Evolutionary conservation across 306 rosid genomes (phyloP), one percentile per base, ranked within the genome.

Genomic region (Vigna mungo): DNA sequence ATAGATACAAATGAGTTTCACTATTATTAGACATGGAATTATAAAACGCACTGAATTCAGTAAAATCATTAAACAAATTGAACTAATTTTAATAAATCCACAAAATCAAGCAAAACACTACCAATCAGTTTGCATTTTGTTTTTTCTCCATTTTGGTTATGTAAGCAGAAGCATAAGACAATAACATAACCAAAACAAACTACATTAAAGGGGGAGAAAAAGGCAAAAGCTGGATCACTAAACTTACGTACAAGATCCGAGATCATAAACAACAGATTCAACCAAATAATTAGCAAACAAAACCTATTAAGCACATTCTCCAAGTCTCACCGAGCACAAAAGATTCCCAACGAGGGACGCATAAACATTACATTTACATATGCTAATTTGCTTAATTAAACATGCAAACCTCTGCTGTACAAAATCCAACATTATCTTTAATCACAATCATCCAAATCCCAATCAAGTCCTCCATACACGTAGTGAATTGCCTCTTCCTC

Each of bases 201-300:
- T 48, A 23, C 21, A 11, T 13, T 1, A 21, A 14, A 10, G 32
- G 21, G 20, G 14, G 10, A 13, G 30, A 20, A 20, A 55, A 4
- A 21, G 4, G 14, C 0, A 59, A 13, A 46, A 59, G 20, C 53
- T 36, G 15, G 39, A 53, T 21, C 32, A 17, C 9, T 37, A 37
- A 21, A 51, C 46, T 30, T 63, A 51, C 54, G 41, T 13, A 37
- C 59, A 62, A 62, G 73, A 79, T 65, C 61, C 20, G 21, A 67
- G 47, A 17, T 41, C 17, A 67, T 39, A 55, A 52, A 49, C 44
- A 61, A 9, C 18, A 46, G 9, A 55, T 37, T 59, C 43, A 56
- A 17, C 58, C 32, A 39, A 30, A 32, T 39, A 41, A 56, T 43
- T 4, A 56, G 37, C 21, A 41, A 21, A 20, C 12, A 43, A 73